phyloP scores from a whole-genome alignment of 495 filamentous ascomycete genomes.

The Penicillium dipodomyicola region DNA sequence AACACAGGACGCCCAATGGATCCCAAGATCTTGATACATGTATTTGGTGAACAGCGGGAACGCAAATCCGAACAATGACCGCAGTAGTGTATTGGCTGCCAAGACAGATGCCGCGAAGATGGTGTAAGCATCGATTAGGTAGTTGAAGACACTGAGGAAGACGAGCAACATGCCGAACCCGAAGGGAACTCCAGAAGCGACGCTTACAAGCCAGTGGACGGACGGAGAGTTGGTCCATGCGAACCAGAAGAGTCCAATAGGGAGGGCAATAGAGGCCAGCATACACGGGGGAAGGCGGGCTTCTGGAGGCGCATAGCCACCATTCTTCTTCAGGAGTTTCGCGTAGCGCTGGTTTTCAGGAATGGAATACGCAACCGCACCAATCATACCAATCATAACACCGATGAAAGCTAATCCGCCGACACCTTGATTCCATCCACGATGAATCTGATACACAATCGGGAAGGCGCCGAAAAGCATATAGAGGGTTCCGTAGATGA shows the following conservation, averaged over 20 bases:
- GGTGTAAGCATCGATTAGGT: slow-evolving; percentile 68
- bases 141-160: slow-evolving; percentile 66
- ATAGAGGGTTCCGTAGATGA: slow-evolving; percentile 70
- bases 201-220: slow-evolving; percentile 62
- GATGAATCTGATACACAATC: slow-evolving; percentile 66
- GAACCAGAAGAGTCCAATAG: slow-evolving; percentile 53
- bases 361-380: slow-evolving; percentile 48
- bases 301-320: slow-evolving; percentile 37
- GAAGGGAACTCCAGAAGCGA: slow-evolving; percentile 60
- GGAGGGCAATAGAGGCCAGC: slow-evolving; percentile 35
- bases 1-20: slow-evolving; percentile 69
- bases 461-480: slow-evolving; percentile 75
- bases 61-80: slow-evolving; percentile 61
- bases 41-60: slow-evolving; percentile 74
- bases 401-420: slow-evolving; percentile 70
- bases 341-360: slow-evolving; percentile 42
- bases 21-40: slow-evolving; percentile 66
- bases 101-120: slow-evolving; percentile 72
- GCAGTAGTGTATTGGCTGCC: slow-evolving; percentile 65
- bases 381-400: slow-evolving; percentile 72
- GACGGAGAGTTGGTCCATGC: slow-evolving; percentile 60
- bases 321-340: slow-evolving; percentile 28
- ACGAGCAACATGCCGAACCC: slow-evolving; percentile 66
- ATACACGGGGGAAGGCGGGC: slow-evolving; percentile 37
- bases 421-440: slow-evolving; percentile 67